Base-by-base conservation (phyloP, 768 basidiomycete species). In the Holtermanniella nyarrowii region DNA sequence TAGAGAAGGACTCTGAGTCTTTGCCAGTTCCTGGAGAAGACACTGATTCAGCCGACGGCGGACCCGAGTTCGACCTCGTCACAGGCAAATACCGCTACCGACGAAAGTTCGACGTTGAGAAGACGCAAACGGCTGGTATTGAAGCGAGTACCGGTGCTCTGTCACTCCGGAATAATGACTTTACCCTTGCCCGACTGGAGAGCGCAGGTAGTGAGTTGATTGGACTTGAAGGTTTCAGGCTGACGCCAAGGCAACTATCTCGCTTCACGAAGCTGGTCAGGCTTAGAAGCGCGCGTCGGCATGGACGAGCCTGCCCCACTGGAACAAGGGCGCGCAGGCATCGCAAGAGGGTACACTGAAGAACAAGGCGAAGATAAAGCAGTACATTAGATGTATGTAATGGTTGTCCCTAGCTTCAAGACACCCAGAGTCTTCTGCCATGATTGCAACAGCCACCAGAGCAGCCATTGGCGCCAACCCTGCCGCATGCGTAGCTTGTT, bases 281-380 rank as follows among this genome's bases (percentile, higher is more conserved):
- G 93, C 1, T 75, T 96, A 22, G 91, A 96, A 53, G 73, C 79
- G 20, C 77, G 85, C 7, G 60, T 83, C 11, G 88, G 87, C 0
- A 75, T 85, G 67, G 87, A 93, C 62, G 78, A 76, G 1, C 90
- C 91, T 0, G 80, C 84, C 55, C 69, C 83, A 39, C 70, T 97
- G 53, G 88, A 95, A 72, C 86, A 93, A 69, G 93, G 93, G 0
- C 74, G 89, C 43, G 85, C 80, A 58, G 93, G 93, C 4, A 84
- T 93, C 43, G 89, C 93, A 37, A 78, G 84, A 55, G 88, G 85
- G 10, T 96, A 97, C 68, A 69, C 63, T 12, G 78, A 78, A 44
- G 83, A 85, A 37, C 31, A 16, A 37, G 31, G 16, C 31, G 31
- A 7, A n/a, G n/a, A n/a, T n/a, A n/a, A n/a, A n/a, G n/a, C n/a